These are phyloP conservation scores for Spinellus fusiger DNA, from an alignment of 192 early-diverging fungal genomes.

Conservation along the genomic window DNA sequence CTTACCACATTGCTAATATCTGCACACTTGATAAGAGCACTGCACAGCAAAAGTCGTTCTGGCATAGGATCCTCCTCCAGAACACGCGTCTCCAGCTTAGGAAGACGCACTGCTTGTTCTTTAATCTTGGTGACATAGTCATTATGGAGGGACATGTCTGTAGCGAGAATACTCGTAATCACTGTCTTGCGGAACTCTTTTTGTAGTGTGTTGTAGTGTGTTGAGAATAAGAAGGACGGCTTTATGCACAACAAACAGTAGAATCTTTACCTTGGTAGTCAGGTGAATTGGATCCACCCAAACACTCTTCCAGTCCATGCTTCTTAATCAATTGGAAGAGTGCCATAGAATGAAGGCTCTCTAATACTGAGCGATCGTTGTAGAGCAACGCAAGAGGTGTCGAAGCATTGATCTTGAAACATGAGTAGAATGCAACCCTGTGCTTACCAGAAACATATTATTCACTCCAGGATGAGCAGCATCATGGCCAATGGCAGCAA, in stretches of 20 bases:
- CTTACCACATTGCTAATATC: conserved; percentile 74
- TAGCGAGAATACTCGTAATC: conserved; percentile 68
- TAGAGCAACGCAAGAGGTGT: conserved; percentile 85
- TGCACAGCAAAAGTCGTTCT: conserved; percentile 59
- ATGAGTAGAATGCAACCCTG: background rate
- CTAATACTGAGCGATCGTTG: conserved; percentile 90
- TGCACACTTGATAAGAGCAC: conserved; percentile 74
- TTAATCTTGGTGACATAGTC: conserved; percentile 72
- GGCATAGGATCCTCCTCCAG: conserved; percentile 38
- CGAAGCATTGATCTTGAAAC: conserved; percentile 48
- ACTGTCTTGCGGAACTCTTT: conserved; percentile 67
- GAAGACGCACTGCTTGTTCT: conserved; percentile 51
- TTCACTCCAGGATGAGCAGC: conserved; percentile 91
- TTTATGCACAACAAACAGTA: background rate
- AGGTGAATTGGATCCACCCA: background rate
- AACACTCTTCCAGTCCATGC: conserved; percentile 37
- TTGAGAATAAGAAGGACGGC: background rate
- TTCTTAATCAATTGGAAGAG: conserved; percentile 62
- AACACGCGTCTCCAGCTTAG: conserved; percentile 23
- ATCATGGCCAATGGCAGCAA: conserved; percentile 77
- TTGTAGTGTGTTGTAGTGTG: background rate
- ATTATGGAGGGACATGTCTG: conserved; percentile 77
- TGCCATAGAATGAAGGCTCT: conserved; percentile 85
- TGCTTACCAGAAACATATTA: conserved; percentile 79
- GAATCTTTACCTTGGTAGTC: conserved; percentile 7